Percentiles rank a stretch among this genome's conserved stretches.
Evolutionary conservation across 2,329 filamentous ascomycete species (phyloP).

Genomic region (Beauveria rudraprayagi): DNA sequence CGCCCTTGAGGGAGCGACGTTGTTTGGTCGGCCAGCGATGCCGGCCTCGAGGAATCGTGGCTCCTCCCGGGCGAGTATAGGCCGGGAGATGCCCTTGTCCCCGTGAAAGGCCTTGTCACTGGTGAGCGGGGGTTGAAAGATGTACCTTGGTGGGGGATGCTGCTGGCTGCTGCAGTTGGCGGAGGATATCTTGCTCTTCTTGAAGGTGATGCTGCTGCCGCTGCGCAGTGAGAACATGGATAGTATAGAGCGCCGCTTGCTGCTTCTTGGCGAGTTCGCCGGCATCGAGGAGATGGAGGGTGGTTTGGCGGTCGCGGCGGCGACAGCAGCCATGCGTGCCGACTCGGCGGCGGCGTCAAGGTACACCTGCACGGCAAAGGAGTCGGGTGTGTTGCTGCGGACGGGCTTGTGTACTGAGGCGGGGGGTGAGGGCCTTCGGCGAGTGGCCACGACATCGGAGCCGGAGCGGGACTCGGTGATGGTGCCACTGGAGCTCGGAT

Average conservation of each 20-base stretch:
- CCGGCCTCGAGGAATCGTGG: not conserved
- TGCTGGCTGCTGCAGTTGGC: constrained; percentile 31
- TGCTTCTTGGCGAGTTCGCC: constrained; percentile 15
- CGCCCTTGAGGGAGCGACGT: not conserved
- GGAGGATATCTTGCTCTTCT: no score
- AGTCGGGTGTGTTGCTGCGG: constrained; percentile 19
- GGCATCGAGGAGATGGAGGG: constrained; percentile 15
- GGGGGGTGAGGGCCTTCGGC: constrained; percentile 13
- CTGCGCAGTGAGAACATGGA: not conserved
- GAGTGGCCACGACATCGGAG: constrained; percentile 13
- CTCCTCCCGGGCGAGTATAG: constrained; percentile 12
- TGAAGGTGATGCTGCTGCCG: constrained; percentile 25
- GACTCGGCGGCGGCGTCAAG: constrained; percentile 24
- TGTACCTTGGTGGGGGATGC: constrained; percentile 16
- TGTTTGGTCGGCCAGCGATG: constrained; percentile 10
- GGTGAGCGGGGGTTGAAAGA: constrained; percentile 21
- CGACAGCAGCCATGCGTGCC: constrained; percentile 3
- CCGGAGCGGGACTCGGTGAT: not conserved
- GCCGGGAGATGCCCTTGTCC: constrained; percentile 2
- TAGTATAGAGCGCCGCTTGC: constrained; percentile 13
- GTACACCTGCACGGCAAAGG: constrained; percentile 31
- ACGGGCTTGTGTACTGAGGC: constrained; percentile 10
- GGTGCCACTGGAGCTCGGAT: no score
- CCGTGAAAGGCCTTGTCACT: constrained; percentile 17
- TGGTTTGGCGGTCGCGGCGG: constrained; percentile 18